These are phyloP conservation scores for Ogataea sp. DNA, from an alignment of 805 yeast genomes.

Conservation along the genomic window DNA sequence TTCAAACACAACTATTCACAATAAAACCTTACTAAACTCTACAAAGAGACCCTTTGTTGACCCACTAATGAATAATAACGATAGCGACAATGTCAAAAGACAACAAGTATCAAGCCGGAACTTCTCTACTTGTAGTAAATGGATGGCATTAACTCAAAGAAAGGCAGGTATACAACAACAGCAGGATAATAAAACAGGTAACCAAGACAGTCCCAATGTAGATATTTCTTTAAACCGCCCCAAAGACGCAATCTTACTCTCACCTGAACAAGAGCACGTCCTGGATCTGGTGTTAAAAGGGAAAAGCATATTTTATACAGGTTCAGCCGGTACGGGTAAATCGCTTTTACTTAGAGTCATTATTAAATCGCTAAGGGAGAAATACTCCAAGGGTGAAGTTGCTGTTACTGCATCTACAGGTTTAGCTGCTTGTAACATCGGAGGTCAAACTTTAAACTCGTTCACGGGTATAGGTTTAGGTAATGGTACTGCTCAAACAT, in stretches of 20 bases:
- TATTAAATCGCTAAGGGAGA: conserved; percentile 41
- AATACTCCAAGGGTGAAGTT: conserved; percentile 41
- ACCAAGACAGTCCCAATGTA: no score
- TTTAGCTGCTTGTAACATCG: conserved; percentile 73
- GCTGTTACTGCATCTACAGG: conserved; percentile 85
- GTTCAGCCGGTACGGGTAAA: conserved; percentile 98
- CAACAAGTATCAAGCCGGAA: no score
- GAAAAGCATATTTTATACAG: conserved; percentile 78
- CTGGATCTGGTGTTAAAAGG: conserved; percentile 56
- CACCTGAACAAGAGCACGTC: conserved; percentile 60
- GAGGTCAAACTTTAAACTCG: conserved; percentile 71
- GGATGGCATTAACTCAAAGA: no score
- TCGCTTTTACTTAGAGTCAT: conserved; percentile 70
- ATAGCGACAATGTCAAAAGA: no score
- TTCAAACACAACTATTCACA: no score
- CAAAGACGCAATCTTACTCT: conserved; percentile 23
- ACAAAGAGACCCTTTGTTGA: no score
- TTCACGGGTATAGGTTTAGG: conserved; percentile 77
- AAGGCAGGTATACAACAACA: no score
- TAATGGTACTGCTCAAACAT: conserved; percentile 35
- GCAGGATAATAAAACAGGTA: no score
- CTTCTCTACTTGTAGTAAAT: no score
- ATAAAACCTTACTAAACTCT: no score
- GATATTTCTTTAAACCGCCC: no score
- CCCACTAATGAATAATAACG: no score